A percentile compares a stretch with the other conserved stretches of the same genome.
Evolutionary conservation across 208 protist species (phyloP).

Genomic region (Acanthamoeba rhysodes): DNA sequence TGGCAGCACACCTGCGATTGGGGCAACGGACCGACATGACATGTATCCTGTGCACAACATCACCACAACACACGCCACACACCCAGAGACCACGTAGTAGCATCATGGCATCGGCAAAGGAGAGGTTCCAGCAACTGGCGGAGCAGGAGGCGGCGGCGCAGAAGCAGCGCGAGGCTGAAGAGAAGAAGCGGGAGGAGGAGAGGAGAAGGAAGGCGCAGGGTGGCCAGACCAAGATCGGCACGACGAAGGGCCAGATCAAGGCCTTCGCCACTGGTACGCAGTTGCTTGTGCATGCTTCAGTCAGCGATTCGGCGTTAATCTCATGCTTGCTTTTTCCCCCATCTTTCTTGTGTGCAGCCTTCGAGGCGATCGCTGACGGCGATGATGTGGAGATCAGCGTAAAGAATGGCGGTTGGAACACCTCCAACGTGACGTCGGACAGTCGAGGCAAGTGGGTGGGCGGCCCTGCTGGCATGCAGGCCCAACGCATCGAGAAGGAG

Average conservation of each 20-base stretch:
- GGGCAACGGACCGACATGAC: neutral
- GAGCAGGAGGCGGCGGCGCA: conserved; percentile 19
- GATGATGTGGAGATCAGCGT: conserved; percentile 65
- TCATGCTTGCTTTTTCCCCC: neutral
- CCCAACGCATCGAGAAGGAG: conserved; percentile 13
- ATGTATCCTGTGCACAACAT: no score
- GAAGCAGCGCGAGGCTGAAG: conserved; percentile 30
- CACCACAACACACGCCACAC: neutral
- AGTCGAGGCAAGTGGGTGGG: conserved; percentile 70
- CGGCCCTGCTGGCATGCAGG: conserved; percentile 59
- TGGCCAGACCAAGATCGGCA: conserved; percentile 64
- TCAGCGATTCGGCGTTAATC: no score
- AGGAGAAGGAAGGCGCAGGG: neutral
- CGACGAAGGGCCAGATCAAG: conserved; percentile 60
- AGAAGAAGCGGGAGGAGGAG: conserved; percentile 56
- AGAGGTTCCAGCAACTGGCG: conserved; percentile 59
- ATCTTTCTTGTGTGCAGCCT: neutral
- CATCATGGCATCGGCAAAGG: conserved; percentile 53
- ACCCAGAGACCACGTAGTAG: neutral
- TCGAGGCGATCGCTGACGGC: conserved; percentile 68
- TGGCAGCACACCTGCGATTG: neutral
- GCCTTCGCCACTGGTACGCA: conserved; percentile 34
- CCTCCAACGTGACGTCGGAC: conserved; percentile 72
- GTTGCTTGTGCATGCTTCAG: neutral
- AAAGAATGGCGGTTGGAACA: conserved; percentile 51